Percentiles rank a stretch among this genome's conserved stretches.
These are phyloP conservation scores for Penicillium expansum DNA, from an alignment of 2,329 filamentous ascomycete species.

Conservation along the genomic window DNA sequence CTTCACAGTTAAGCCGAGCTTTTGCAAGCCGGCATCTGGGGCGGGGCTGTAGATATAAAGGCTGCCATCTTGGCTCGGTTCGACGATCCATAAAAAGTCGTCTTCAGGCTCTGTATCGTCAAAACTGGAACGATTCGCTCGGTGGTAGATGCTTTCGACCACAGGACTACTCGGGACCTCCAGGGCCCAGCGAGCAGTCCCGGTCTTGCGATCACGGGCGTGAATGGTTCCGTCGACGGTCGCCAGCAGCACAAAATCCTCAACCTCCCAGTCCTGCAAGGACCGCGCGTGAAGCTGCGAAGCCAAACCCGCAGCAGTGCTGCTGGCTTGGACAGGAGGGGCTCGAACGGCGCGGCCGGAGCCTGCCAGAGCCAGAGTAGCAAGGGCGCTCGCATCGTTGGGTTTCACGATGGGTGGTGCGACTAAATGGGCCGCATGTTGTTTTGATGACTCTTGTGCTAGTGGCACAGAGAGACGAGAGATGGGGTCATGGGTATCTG, in stretches of 20 bases:
- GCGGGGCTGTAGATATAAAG: slow-evolving; percentile 83
- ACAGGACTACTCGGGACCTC: slow-evolving; percentile 76
- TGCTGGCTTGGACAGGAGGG: slow-evolving; percentile 72
- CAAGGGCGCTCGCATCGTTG: slow-evolving; percentile 86
- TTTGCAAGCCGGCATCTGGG: slow-evolving; percentile 46
- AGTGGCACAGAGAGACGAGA: slow-evolving; percentile 30
- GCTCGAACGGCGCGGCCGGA: slow-evolving; percentile 80
- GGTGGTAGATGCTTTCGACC: slow-evolving; percentile 83
- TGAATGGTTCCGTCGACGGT: slow-evolving; percentile 97
- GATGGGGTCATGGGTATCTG: slow-evolving; percentile 29
- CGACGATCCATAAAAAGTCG: slow-evolving; percentile 91
- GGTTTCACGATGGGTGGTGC: slow-evolving; percentile 36
- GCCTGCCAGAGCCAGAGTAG: slow-evolving; percentile 92
- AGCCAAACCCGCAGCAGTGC: slow-evolving; percentile 63
- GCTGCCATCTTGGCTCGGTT: slow-evolving; percentile 81
- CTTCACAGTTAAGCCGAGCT: slow-evolving; percentile 58
- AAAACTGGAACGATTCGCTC: slow-evolving; percentile 63
- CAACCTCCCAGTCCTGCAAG: slow-evolving; percentile 98
- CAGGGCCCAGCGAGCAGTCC: slow-evolving; percentile 79
- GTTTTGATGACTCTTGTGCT: slow-evolving; percentile 15
- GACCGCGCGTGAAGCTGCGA: slow-evolving; percentile 93
- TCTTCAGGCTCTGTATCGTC: slow-evolving; percentile 63
- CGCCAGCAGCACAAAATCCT: slow-evolving; percentile 99
- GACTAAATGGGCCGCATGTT: slow-evolving; percentile 18
- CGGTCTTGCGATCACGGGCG: slow-evolving; percentile 83